Evolutionary conservation across 2,329 filamentous ascomycete species (phyloP), one percentile per base, ranked within the genome.

Genomic region (Penicillium olsonii): DNA sequence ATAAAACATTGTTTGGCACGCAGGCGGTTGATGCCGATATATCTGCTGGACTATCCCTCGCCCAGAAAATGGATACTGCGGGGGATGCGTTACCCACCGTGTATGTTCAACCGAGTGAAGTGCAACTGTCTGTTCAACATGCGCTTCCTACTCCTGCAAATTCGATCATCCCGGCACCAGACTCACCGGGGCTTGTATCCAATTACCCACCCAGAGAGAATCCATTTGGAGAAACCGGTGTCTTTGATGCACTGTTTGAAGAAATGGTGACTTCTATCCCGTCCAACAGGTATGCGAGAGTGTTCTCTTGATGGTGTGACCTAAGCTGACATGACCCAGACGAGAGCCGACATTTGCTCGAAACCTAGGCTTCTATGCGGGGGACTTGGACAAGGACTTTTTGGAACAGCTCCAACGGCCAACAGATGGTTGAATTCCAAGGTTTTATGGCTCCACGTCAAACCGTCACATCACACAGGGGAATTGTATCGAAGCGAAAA

Each of bases 371-470:
- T 59, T 63, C 33, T 55, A 56, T 33, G 47, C 58, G 15, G 57
- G 57, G 18, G 56, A 62, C 22, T 14, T 61, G 31, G 58, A 60
- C n/a, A 53, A 49, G 10, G 57, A 61, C 37, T 62, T 56, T 24
- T 37, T 63, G 5, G 50, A 47, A 9, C 51, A 59, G 34, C 38
- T 59, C 4, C 54, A 61, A 34, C 41, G 54, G 4, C 49, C 47
- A 18, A 24, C 45, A 4, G 37, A 22, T 5, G n/a, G 6, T n/a
- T 39, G 24, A 31, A 2, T 11, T n/a, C n/a, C n/a, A n/a, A n/a
- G n/a, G n/a, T n/a, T n/a, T n/a, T n/a, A n/a, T n/a, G n/a, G n/a
- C n/a, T n/a, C n/a, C n/a, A n/a, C n/a, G n/a, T n/a, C n/a, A n/a
- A n/a, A n/a, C n/a, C n/a, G n/a, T n/a, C n/a, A n/a, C n/a, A n/a